A percentile compares a stretch with the other conserved stretches of the same genome.
These are phyloP conservation scores for Arctium lappa DNA, from an alignment of 129 eudicot species.

Conservation along the genomic window DNA sequence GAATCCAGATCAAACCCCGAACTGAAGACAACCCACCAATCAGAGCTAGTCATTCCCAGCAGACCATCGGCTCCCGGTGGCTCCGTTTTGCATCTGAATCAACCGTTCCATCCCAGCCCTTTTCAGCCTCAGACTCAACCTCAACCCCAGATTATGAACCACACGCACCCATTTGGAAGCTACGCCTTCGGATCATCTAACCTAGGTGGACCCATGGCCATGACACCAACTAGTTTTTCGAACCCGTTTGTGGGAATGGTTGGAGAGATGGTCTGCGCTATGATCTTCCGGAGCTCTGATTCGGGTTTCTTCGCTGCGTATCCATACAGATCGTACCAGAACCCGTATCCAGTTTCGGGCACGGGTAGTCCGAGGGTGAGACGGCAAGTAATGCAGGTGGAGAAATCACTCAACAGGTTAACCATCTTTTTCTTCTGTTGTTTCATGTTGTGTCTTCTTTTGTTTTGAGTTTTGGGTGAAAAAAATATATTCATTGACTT, in stretches of 20 bases:
- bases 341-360: conserved; percentile 28
- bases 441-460: conserved; percentile 68
- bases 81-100: conserved; percentile 28
- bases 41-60: conserved; percentile 44
- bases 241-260: conserved; percentile 63
- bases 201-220: conserved; percentile 16
- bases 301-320: conserved; percentile 33
- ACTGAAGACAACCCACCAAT: conserved; percentile 24
- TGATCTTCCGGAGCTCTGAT: conserved; percentile 53
- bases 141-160: conserved; percentile 39
- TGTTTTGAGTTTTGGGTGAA: conserved; percentile 46
- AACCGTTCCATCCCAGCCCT: conserved; percentile 33
- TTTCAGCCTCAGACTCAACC: conserved; percentile 38
- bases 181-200: conserved; percentile 33
- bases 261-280: conserved; percentile 67
- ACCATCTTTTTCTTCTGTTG: conserved; percentile 73
- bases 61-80: conserved; percentile 64
- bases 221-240: conserved; percentile 31
- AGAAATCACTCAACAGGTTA: conserved; percentile 75
- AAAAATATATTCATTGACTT: conserved; percentile 2
- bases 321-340: conserved; percentile 35
- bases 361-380: conserved; percentile 53
- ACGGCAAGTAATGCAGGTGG: conserved; percentile 78
- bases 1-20: conserved; percentile 23
- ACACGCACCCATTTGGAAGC: conserved; percentile 41